Conservation (phyloP, 768 basidiomycete genomes). For the Trametes punicea region DNA sequence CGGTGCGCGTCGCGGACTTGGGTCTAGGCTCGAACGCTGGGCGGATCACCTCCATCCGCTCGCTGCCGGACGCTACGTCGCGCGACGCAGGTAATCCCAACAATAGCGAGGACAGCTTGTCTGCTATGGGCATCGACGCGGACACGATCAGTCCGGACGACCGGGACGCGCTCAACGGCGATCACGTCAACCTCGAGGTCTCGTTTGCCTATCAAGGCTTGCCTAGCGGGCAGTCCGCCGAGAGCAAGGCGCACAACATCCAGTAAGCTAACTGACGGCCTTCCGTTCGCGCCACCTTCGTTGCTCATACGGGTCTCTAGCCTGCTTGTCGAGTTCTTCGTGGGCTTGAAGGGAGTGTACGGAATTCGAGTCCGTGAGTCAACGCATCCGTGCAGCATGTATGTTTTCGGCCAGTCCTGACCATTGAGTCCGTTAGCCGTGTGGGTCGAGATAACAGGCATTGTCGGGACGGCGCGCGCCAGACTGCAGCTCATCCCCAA, state of each 20-base stretch:
- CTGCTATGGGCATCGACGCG: slow-evolving; percentile 9
- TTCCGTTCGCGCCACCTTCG: not conserved
- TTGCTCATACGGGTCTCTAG: slow-evolving; percentile 10
- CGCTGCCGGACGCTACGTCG: slow-evolving; percentile 43
- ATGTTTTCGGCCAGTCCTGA: not conserved
- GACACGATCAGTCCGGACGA: slow-evolving; percentile 16
- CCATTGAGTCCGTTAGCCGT: slow-evolving; percentile 42
- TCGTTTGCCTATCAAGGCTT: slow-evolving; percentile 63
- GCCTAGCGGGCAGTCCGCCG: slow-evolving; percentile 38
- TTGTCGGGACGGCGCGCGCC: slow-evolving; percentile 60
- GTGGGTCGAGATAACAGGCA: slow-evolving; percentile 70
- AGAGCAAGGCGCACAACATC: slow-evolving; percentile 47
- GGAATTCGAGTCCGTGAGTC: slow-evolving; percentile 30
- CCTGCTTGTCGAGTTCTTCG: slow-evolving; percentile 66
- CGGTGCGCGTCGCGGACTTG: slow-evolving; percentile 70
- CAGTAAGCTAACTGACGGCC: slow-evolving; percentile 32
- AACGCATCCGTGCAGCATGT: too few relatives aligned
- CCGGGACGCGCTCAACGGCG: slow-evolving; percentile 36
- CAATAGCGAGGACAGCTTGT: slow-evolving; percentile 10
- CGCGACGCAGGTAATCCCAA: slow-evolving; percentile 32
- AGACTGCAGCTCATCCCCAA: slow-evolving; percentile 74
- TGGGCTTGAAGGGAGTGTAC: slow-evolving; percentile 46
- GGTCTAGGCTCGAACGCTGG: slow-evolving; percentile 67
- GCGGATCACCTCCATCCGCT: slow-evolving; percentile 66
- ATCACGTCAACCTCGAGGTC: slow-evolving; percentile 67